A percentile compares a stretch with the other conserved stretches of the same genome.
phyloP scores from a whole-genome alignment of 78 protist genomes.

The Dictyostelium firmibasis region DNA sequence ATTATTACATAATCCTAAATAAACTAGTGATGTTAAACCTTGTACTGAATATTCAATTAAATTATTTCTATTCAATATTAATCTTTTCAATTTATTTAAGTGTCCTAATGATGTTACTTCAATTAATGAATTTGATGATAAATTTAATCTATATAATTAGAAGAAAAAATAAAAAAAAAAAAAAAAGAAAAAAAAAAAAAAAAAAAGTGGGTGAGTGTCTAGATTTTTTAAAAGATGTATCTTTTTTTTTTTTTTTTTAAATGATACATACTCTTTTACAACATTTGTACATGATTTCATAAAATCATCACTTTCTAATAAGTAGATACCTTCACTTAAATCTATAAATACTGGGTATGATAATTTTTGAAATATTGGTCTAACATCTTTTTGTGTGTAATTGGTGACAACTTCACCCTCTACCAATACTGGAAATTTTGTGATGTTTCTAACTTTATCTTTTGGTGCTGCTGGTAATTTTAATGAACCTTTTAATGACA shows the following conservation, averaged over 20 bases:
- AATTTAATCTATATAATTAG: slow-evolving; percentile 28
- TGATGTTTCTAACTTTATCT: slow-evolving; percentile 29
- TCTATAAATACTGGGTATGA: slow-evolving; percentile 48
- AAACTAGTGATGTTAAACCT: slow-evolving; percentile 27
- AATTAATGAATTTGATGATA: slow-evolving; percentile 68
- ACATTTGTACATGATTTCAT: slow-evolving; percentile 51
- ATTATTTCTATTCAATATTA: slow-evolving; percentile 45
- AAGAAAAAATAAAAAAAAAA: background rate
- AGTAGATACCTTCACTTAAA: slow-evolving; percentile 17
- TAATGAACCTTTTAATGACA: slow-evolving; percentile 7
- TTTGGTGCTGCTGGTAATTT: slow-evolving; percentile 45
- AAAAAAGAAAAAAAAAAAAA: background rate
- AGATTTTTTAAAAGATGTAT: background rate
- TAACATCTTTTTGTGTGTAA: slow-evolving; percentile 13
- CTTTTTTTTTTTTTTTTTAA: background rate
- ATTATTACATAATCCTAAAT: slow-evolving; percentile 51
- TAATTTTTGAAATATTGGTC: slow-evolving; percentile 9
- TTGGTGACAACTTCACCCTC: background rate
- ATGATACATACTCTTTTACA: slow-evolving; percentile 21
- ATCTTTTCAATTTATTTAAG: slow-evolving; percentile 38
- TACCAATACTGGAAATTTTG: background rate
- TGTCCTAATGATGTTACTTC: slow-evolving; percentile 35
- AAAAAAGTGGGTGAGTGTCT: background rate
- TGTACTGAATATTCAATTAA: slow-evolving; percentile 24
- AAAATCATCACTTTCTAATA: slow-evolving; percentile 49